A percentile compares a stretch with the other conserved stretches of the same genome.
phyloP scores from a whole-genome alignment of 257 asterid species.

The Solanum pennellii region DNA sequence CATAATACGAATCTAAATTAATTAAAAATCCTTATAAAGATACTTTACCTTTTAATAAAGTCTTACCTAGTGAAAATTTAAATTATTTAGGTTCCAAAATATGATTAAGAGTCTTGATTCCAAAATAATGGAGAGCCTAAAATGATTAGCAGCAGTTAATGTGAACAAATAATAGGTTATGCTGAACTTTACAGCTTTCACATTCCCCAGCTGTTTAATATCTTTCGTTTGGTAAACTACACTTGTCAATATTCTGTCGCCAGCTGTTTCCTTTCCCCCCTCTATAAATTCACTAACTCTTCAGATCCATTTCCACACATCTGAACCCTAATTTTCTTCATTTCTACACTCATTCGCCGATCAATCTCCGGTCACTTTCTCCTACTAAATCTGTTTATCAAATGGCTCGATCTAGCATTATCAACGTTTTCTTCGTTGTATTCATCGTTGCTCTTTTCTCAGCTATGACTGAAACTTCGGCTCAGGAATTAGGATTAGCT shows the following conservation, averaged over 20 bases:
- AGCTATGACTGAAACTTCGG: neutral
- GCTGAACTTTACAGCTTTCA: neutral
- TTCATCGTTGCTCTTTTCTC: neutral
- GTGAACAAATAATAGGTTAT: neutral
- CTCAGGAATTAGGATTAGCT: slow-evolving; percentile 6
- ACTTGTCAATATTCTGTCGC: neutral
- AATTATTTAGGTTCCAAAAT: neutral
- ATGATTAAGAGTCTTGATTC: neutral
- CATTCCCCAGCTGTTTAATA: neutral
- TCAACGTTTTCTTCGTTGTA: slow-evolving; percentile 2
- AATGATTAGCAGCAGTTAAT: neutral
- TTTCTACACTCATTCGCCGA: neutral
- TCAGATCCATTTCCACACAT: neutral
- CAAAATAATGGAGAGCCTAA: neutral
- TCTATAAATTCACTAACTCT: neutral
- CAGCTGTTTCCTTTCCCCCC: neutral
- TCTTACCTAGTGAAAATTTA: neutral
- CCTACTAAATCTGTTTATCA: neutral
- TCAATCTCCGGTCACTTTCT: neutral
- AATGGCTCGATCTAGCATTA: slow-evolving; percentile 15
- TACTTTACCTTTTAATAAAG: neutral
- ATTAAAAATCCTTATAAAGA: too few relatives aligned
- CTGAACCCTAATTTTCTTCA: neutral
- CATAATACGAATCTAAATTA: too few relatives aligned
- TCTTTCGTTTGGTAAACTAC: neutral